Percentiles rank a stretch among this genome's conserved stretches.
Evolutionary conservation across 345 rosid species (phyloP).

Genomic region (Aegle marmelos): DNA sequence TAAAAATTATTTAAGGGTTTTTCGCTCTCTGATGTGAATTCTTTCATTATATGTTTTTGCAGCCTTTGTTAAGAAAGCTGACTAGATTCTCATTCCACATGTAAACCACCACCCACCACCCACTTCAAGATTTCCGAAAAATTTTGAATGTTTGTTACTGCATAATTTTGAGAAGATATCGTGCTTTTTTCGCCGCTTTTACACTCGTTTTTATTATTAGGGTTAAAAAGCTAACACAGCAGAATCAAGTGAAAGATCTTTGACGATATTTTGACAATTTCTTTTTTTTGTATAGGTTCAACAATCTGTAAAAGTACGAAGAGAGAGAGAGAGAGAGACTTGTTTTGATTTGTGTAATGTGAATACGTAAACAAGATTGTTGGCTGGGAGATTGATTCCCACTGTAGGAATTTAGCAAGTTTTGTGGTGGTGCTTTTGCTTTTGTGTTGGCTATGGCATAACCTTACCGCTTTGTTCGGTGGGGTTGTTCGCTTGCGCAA

Average conservation of each 20-base stretch:
- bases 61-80: constrained; percentile 34
- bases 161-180: not conserved
- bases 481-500: not conserved
- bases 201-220: not conserved
- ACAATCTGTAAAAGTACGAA: not conserved
- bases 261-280: constrained; percentile 3
- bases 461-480: not conserved
- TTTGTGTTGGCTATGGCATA: constrained; percentile 4
- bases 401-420: constrained; percentile 22
- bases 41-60: constrained; percentile 20
- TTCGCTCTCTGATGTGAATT: constrained; percentile 27
- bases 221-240: not conserved
- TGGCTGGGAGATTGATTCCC: not conserved
- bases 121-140: constrained; percentile 20
- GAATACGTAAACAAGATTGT: constrained; percentile 17
- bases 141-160: constrained; percentile 11
- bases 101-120: not conserved
- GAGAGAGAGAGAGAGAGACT: not conserved
- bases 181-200: not conserved
- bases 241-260: not conserved
- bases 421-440: constrained; percentile 14
- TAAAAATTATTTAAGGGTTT: constrained; percentile 1
- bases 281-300: not conserved
- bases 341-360: not conserved
- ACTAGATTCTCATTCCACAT: constrained; percentile 31